Evolutionary conservation across 345 rosid genomes (phyloP).

Genomic region (Bruguiera parviflora): DNA sequence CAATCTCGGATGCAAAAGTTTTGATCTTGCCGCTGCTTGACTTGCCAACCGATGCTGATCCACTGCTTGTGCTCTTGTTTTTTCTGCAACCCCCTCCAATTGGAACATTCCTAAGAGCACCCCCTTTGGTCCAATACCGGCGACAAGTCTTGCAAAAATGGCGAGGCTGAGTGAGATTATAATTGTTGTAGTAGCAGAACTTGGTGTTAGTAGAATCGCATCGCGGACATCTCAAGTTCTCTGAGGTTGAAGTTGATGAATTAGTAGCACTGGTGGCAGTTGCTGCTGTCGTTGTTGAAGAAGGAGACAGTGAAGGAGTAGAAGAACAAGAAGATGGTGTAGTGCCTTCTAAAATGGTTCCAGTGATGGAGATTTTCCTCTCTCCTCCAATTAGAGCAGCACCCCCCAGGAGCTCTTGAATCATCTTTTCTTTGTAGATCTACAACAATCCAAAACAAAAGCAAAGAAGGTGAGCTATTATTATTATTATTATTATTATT

Average conservation of each 20-base stretch:
- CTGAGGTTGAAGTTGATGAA: constrained; percentile 31
- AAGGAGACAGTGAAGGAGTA: constrained; percentile 24
- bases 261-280: constrained; percentile 10
- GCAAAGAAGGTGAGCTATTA: constrained; percentile 24
- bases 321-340: constrained; percentile 30
- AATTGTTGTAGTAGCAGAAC: constrained; percentile 81
- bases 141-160: constrained; percentile 91
- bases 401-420: constrained; percentile 65
- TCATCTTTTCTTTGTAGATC: constrained; percentile 55
- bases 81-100: constrained; percentile 78
- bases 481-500: too few relatives aligned
- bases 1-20: constrained; percentile 43
- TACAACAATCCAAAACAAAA: constrained; percentile 66
- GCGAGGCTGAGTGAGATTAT: constrained; percentile 80
- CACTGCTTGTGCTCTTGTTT: constrained; percentile 40
- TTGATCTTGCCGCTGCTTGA: constrained; percentile 36
- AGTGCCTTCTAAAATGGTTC: constrained; percentile 45
- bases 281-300: constrained; percentile 9
- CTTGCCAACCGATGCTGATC: constrained; percentile 35
- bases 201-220: constrained; percentile 75
- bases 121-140: constrained; percentile 82
- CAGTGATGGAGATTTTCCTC: constrained; percentile 37
- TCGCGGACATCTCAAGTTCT: constrained; percentile 61
- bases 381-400: constrained; percentile 41
- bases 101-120: constrained; percentile 67